Conservation (phyloP, 495 filamentous ascomycete genomes). For the Podospora pseudoanserina region DNA sequence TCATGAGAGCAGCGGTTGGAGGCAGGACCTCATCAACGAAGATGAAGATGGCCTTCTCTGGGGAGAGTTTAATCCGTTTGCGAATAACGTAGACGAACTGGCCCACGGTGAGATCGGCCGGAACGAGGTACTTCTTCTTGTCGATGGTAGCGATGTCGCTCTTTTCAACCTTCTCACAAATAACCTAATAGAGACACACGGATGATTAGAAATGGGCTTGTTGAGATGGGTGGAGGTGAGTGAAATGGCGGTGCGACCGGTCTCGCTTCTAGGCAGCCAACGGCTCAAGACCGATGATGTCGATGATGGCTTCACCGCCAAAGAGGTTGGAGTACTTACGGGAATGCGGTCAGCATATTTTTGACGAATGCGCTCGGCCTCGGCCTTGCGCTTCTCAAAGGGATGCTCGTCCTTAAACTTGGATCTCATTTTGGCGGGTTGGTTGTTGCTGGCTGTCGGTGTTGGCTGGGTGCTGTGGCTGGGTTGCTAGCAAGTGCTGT, state of each 20-base stretch:
- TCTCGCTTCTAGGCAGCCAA: background rate
- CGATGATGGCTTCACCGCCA: background rate
- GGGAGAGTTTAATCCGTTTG: slow-evolving; percentile 99
- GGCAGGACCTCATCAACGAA: slow-evolving; percentile 99
- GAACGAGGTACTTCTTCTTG: slow-evolving; percentile 99
- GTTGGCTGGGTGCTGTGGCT: slow-evolving; percentile 3
- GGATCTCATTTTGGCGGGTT: slow-evolving; percentile 70
- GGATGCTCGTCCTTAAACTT: slow-evolving; percentile 99
- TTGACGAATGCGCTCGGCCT: slow-evolving; percentile 97
- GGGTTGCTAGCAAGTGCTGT: slow-evolving; percentile 5
- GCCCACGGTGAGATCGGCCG: slow-evolving; percentile 94
- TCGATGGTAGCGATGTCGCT: slow-evolving; percentile 99
- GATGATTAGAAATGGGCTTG: slow-evolving; percentile 12
- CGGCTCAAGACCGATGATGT: background rate
- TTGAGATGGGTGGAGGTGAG: background rate
- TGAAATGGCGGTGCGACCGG: background rate
- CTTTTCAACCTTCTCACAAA: slow-evolving; percentile 99
- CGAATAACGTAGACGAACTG: slow-evolving; percentile 99
- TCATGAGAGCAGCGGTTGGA: slow-evolving; percentile 96
- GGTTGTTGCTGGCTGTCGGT: slow-evolving; percentile 10
- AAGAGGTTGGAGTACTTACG: slow-evolving; percentile 55
- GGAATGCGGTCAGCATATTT: slow-evolving; percentile 99
- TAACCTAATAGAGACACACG: slow-evolving; percentile 59
- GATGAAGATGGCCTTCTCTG: slow-evolving; percentile 99
- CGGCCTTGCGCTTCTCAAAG: slow-evolving; percentile 99